phyloP scores from a whole-genome alignment of 1,139 yeast species.

The Meyerozyma carpophila region DNA sequence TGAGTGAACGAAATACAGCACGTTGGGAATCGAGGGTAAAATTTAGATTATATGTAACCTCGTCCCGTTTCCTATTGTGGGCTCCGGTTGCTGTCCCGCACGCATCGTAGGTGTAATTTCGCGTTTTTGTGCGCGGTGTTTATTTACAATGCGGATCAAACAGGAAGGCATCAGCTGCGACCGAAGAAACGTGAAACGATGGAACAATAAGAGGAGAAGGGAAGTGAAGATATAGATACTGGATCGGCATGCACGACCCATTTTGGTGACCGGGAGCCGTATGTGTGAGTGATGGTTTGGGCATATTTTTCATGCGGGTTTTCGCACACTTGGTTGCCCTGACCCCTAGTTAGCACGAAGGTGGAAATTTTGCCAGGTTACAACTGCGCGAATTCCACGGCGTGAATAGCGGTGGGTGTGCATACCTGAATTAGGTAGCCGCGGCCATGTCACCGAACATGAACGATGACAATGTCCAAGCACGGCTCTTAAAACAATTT shows the following conservation, averaged over 20 bases:
- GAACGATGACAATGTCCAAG: no score
- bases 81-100: not conserved
- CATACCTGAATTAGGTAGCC: no score
- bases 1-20: not conserved
- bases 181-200: constrained; percentile 1
- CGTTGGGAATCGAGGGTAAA: not conserved
- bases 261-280: not conserved
- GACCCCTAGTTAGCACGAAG: no score
- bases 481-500: no score
- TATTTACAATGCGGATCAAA: not conserved
- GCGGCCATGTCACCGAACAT: no score
- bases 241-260: not conserved
- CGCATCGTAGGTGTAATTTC: not conserved
- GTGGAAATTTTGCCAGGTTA: no score
- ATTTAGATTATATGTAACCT: not conserved
- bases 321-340: no score
- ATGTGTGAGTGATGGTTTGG: not conserved
- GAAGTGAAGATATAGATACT: not conserved
- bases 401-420: no score
- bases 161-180: not conserved
- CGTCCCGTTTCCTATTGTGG: not conserved
- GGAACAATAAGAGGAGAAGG: not conserved
- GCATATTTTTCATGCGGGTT: no score
- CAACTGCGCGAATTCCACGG: no score
- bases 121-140: constrained; percentile 1